phyloP scores from a whole-genome alignment of 2,329 filamentous ascomycete species.

The Fusarium nygamai region DNA sequence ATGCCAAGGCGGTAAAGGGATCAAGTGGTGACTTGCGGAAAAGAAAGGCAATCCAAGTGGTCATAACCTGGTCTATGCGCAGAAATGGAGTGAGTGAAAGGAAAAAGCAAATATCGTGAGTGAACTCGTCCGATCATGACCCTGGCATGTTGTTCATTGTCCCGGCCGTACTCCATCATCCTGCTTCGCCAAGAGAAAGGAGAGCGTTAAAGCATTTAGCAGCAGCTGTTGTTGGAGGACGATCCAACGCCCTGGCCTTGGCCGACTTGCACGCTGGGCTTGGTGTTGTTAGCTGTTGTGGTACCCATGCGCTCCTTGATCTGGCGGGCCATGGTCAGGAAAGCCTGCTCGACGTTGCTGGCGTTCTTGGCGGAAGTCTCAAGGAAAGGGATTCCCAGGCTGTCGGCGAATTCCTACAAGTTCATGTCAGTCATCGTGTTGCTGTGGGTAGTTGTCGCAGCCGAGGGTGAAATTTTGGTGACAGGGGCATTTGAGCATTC shows the following conservation, averaged over 20 bases:
- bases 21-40: conserved; percentile 24
- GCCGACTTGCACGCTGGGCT: conserved; percentile 95
- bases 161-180: conserved; percentile 43
- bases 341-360: conserved; percentile 99
- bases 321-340: conserved; percentile 99
- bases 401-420: conserved; percentile 94
- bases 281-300: conserved; percentile 94
- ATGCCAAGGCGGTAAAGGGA: conserved; percentile 25
- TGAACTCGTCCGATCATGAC: conserved; percentile 47
- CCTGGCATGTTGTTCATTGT: conserved; percentile 39
- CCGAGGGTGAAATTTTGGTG: conserved; percentile 11
- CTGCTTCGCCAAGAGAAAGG: conserved; percentile 41
- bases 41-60: conserved; percentile 46
- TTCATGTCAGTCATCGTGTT: conserved; percentile 31
- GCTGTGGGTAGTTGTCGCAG: background rate
- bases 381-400: conserved; percentile 97
- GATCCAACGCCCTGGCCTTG: conserved; percentile 94
- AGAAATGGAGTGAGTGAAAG: conserved; percentile 40
- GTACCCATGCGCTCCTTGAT: conserved; percentile 99
- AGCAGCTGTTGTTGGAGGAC: conserved; percentile 87
- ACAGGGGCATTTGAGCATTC: conserved; percentile 10
- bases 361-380: conserved; percentile 99
- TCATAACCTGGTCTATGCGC: conserved; percentile 52
- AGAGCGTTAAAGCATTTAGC: conserved; percentile 65
- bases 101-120: conserved; percentile 44